phyloP scores from a whole-genome alignment of 805 yeast genomes.

The Ogataea degrootiae region DNA sequence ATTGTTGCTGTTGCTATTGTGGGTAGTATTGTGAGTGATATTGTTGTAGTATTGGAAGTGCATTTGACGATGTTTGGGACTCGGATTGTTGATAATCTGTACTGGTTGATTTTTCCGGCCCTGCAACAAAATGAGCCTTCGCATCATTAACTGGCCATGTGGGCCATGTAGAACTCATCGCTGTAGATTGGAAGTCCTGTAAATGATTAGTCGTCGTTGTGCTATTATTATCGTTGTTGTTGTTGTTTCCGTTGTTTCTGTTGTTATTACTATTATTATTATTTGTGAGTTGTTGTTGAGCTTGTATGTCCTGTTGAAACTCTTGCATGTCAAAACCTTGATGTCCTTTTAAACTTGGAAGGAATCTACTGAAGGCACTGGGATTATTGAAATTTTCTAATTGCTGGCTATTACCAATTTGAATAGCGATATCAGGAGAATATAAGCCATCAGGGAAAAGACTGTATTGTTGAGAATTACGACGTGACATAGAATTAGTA shows the following conservation, averaged over 20 bases:
- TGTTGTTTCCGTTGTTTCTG: not conserved
- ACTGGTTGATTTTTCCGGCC: no score
- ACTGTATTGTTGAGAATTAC: not conserved
- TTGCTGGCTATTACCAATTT: conserved; percentile 1
- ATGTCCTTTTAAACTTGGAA: not conserved
- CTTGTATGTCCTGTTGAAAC: not conserved
- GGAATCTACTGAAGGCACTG: not conserved
- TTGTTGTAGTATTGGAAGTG: no score
- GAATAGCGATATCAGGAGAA: not conserved
- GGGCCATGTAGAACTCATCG: no score
- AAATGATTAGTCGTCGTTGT: no score
- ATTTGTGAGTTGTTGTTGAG: not conserved
- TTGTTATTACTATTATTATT: not conserved
- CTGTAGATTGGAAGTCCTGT: no score
- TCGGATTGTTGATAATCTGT: no score
- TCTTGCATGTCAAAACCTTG: not conserved
- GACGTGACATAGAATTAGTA: no score
- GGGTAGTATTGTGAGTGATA: no score
- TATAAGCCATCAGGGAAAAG: not conserved
- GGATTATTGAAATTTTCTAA: conserved; percentile 1
- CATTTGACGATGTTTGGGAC: no score
- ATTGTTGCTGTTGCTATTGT: not conserved
- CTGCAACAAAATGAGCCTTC: no score
- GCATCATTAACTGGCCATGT: no score
- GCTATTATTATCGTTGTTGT: not conserved